Percentiles rank a stretch among this genome's conserved stretches.
phyloP scores from a whole-genome alignment of 2,329 filamentous ascomycete genomes.

The Trichoderma sp. region DNA sequence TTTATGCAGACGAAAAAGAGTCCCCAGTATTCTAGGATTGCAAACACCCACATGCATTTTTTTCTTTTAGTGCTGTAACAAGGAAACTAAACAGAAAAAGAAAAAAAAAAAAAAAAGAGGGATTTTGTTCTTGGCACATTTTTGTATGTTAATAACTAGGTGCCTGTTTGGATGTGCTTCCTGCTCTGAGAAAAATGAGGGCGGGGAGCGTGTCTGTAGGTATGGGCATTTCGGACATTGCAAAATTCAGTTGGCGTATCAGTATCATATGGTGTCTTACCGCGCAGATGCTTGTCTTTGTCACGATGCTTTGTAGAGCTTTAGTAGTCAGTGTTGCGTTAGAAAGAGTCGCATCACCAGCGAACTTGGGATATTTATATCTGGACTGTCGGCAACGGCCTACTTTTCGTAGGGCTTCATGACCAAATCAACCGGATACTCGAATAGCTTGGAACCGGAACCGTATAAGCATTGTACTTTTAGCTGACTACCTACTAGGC shows the following conservation, averaged over 20 bases:
- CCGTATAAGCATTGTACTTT: not conserved
- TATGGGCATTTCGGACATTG: slow-evolving; percentile 2
- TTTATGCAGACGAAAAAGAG: not conserved
- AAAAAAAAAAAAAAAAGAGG: not conserved
- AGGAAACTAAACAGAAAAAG: not conserved
- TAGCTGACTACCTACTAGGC: no score
- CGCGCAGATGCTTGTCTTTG: not conserved
- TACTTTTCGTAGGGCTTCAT: no score
- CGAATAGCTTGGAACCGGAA: not conserved
- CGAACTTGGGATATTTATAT: not conserved
- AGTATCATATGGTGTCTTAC: not conserved
- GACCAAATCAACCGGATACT: no score
- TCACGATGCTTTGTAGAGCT: not conserved
- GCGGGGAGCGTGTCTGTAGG: not conserved
- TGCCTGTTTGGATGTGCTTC: not conserved
- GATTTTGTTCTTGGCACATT: not conserved
- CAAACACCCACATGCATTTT: not conserved
- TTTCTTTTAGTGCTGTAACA: not conserved
- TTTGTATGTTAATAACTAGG: not conserved
- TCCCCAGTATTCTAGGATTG: not conserved
- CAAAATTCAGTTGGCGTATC: slow-evolving; percentile 11
- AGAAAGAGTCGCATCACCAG: not conserved
- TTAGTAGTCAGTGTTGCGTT: not conserved
- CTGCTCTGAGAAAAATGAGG: not conserved
- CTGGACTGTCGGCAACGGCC: no score